These are phyloP conservation scores for Ustilago cynodontis DNA, from an alignment of 1,284 basidiomycete species.

Conservation along the genomic window DNA sequence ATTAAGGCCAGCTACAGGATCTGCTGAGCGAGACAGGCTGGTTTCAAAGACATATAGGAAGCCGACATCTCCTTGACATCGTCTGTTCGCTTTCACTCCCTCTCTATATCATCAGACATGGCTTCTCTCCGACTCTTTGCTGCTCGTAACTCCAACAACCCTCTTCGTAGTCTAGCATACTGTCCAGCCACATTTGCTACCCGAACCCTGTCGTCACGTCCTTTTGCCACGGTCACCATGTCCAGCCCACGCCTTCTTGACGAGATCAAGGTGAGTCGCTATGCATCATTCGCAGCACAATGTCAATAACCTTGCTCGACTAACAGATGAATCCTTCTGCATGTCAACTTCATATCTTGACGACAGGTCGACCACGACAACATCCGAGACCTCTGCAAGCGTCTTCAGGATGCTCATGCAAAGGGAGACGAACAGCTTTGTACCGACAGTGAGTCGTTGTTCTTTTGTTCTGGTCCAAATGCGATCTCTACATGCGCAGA, in stretches of 20 bases:
- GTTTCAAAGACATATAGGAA: background rate
- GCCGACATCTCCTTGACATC: background rate
- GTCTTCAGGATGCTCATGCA: slow-evolving; percentile 29
- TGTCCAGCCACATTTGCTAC: background rate
- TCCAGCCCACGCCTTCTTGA: slow-evolving; percentile 16
- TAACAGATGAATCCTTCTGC: too few species aligned
- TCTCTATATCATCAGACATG: slow-evolving; percentile 3
- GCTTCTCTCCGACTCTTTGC: slow-evolving; percentile 18
- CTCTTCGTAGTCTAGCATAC: slow-evolving; percentile 7
- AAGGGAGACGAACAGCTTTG: slow-evolving; percentile 35
- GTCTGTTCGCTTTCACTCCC: too few species aligned
- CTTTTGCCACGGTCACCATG: slow-evolving; percentile 25
- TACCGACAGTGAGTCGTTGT: slow-evolving; percentile 25
- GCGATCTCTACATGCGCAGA: background rate
- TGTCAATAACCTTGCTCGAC: too few species aligned
- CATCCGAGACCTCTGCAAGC: slow-evolving; percentile 47
- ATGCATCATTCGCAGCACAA: background rate
- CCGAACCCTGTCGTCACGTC: background rate
- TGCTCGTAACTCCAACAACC: background rate
- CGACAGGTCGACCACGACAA: slow-evolving; percentile 54
- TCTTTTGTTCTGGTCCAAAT: too few species aligned
- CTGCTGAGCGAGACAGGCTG: too few species aligned
- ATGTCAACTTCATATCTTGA: too few species aligned
- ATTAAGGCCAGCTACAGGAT: too few species aligned
- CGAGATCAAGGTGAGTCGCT: slow-evolving; percentile 40